Conservation (phyloP, 345 rosid species). For the Euphorbia lathyris region DNA sequence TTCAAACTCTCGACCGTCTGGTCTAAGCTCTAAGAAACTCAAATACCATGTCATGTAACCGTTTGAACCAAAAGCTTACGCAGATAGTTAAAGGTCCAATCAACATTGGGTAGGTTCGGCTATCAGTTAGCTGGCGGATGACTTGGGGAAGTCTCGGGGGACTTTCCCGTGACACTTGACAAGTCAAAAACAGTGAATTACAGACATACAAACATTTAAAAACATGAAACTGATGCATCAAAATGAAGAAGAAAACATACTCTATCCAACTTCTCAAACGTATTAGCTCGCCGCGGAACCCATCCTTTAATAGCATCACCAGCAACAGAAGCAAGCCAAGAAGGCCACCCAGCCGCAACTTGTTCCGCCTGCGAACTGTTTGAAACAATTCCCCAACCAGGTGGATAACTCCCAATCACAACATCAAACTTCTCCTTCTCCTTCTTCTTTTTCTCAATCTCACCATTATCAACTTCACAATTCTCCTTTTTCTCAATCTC, state of each 20-base stretch:
- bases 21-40: too few relatives aligned
- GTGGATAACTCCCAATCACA: constrained; percentile 33
- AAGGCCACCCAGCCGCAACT: constrained; percentile 85
- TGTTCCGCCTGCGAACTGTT: constrained; percentile 55
- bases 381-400: constrained; percentile 34
- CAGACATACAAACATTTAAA: constrained; percentile 2
- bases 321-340: constrained; percentile 79
- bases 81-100: too few relatives aligned
- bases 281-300: constrained; percentile 62
- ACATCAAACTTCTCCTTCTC: constrained; percentile 36
- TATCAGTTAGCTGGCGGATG: too few relatives aligned
- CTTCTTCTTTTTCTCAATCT: constrained; percentile 17
- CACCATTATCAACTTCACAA: constrained; percentile 9
- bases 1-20: too few relatives aligned
- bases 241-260: constrained; percentile 36
- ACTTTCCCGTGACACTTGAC: too few relatives aligned
- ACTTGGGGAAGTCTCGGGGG: too few relatives aligned
- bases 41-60: too few relatives aligned
- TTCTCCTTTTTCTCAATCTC: constrained; percentile 28
- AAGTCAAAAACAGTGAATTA: not conserved
- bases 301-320: constrained; percentile 84
- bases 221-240: constrained; percentile 8
- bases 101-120: too few relatives aligned
- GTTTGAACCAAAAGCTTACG: too few relatives aligned
- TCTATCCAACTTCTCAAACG: constrained; percentile 77